Evolutionary conservation across 2,329 filamentous ascomycete species (phyloP).

Genomic region (Colletotrichum liaoningense): DNA sequence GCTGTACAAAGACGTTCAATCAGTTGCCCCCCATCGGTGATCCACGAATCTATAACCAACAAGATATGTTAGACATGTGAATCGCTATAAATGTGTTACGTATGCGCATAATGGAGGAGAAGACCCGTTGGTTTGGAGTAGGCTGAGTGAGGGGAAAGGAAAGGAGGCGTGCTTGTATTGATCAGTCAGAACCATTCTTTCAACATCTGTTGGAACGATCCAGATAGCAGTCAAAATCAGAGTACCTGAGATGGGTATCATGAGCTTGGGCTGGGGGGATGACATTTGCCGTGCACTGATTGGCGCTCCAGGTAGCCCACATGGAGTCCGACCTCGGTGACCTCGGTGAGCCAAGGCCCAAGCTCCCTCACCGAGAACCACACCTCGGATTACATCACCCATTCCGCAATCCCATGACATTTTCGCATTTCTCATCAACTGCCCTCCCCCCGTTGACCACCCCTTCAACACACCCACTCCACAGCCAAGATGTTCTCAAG

Average conservation of each 20-base stretch:
- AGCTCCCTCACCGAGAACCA: slow-evolving; percentile 28
- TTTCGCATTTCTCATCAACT: slow-evolving; percentile 28
- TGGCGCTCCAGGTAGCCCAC: not conserved
- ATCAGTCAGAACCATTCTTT: too few relatives aligned
- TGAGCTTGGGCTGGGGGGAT: slow-evolving; percentile 46
- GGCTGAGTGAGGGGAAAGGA: not conserved
- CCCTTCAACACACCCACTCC: slow-evolving; percentile 6
- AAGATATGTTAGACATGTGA: not conserved
- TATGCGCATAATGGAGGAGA: not conserved
- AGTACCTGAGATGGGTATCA: not conserved
- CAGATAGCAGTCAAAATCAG: too few relatives aligned
- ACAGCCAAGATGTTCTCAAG: slow-evolving; percentile 27
- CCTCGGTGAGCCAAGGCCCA: not conserved
- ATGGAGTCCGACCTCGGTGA: not conserved
- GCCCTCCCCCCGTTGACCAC: not conserved
- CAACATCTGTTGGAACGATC: not conserved
- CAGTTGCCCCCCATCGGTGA: too few relatives aligned
- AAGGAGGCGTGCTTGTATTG: too few relatives aligned
- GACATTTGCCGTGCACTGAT: slow-evolving; percentile 3
- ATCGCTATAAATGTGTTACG: not conserved
- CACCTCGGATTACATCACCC: slow-evolving; percentile 33
- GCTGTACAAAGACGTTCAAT: too few relatives aligned
- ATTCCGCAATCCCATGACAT: slow-evolving; percentile 29
- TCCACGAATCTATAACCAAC: not conserved
- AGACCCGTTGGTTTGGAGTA: not conserved